Conservation (phyloP, 129 eudicot genomes). For the Helianthus tuberosus region DNA sequence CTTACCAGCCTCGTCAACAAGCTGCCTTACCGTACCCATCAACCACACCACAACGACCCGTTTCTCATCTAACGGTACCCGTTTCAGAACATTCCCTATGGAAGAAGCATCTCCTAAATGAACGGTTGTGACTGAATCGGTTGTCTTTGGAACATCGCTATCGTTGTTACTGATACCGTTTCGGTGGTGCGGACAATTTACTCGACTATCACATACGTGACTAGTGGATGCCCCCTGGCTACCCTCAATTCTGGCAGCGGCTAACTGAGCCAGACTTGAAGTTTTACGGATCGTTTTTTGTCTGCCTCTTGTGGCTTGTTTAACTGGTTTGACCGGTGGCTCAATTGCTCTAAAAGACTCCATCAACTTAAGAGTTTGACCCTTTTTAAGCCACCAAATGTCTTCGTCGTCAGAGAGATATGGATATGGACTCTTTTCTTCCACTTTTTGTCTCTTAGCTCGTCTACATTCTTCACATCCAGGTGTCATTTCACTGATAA, state of each 20-base stretch:
- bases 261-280: constrained; percentile 92
- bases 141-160: constrained; percentile 45
- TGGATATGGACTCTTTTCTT: constrained; percentile 56
- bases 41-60: constrained; percentile 73
- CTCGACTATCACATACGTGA: constrained; percentile 86
- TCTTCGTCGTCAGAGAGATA: constrained; percentile 77
- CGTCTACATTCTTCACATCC: constrained; percentile 96
- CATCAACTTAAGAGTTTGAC: constrained; percentile 26
- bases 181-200: constrained; percentile 79
- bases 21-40: constrained; percentile 60
- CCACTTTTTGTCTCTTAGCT: constrained; percentile 75
- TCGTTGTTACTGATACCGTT: constrained; percentile 41
- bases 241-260: constrained; percentile 89
- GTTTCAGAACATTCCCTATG: constrained; percentile 70
- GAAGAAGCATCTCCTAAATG: constrained; percentile 52
- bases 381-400: constrained; percentile 87
- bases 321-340: constrained; percentile 71
- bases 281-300: constrained; percentile 86
- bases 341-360: constrained; percentile 36
- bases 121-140: constrained; percentile 36
- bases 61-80: constrained; percentile 65
- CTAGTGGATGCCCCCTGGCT: constrained; percentile 99
- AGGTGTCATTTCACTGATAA: constrained; percentile 70
- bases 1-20: constrained; percentile 79
- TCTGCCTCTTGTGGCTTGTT: constrained; percentile 87